phyloP scores from a whole-genome alignment of 208 protist genomes.

The Wallacemonas sp. region DNA sequence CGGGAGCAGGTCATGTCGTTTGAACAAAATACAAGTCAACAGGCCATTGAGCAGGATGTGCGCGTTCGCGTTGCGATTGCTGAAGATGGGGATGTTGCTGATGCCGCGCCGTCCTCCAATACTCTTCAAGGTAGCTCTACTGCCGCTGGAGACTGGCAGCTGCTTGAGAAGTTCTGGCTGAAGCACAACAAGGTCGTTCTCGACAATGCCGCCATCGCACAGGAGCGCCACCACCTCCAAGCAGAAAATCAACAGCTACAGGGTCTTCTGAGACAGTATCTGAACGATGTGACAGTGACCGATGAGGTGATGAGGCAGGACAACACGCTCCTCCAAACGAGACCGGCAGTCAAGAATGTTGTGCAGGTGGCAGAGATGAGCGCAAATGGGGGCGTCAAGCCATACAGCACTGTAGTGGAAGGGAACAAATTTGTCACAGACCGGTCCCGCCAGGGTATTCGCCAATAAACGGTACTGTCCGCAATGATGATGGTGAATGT shows the following conservation, averaged over 20 bases:
- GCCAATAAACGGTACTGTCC: conserved; percentile 22
- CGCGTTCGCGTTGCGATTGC: conserved; percentile 41
- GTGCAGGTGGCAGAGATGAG: conserved; percentile 44
- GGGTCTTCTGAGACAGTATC: conserved; percentile 92
- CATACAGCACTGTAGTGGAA: conserved; percentile 77
- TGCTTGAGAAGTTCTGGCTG: conserved; percentile 94
- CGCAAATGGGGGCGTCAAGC: background rate
- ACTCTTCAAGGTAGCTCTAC: background rate
- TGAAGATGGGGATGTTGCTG: conserved; percentile 37
- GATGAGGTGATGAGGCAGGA: conserved; percentile 84
- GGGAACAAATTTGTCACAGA: conserved; percentile 82
- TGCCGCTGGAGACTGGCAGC: conserved; percentile 73
- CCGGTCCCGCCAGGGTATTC: conserved; percentile 43
- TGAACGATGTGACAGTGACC: conserved; percentile 95
- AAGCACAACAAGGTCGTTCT: conserved; percentile 96
- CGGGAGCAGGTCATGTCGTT: conserved; percentile 93
- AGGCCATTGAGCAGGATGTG: conserved; percentile 77
- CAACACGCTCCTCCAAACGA: conserved; percentile 57
- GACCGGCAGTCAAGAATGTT: conserved; percentile 48
- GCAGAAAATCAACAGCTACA: conserved; percentile 91
- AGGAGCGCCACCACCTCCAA: conserved; percentile 87
- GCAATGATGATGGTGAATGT: too few relatives aligned
- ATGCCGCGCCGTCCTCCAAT: conserved; percentile 3
- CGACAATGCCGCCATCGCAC: conserved; percentile 92
- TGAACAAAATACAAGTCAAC: conserved; percentile 70